Evolutionary conservation across 495 filamentous ascomycete species (phyloP), one percentile per base, ranked within the genome.

Genomic region (Jackrogersella multiformis): DNA sequence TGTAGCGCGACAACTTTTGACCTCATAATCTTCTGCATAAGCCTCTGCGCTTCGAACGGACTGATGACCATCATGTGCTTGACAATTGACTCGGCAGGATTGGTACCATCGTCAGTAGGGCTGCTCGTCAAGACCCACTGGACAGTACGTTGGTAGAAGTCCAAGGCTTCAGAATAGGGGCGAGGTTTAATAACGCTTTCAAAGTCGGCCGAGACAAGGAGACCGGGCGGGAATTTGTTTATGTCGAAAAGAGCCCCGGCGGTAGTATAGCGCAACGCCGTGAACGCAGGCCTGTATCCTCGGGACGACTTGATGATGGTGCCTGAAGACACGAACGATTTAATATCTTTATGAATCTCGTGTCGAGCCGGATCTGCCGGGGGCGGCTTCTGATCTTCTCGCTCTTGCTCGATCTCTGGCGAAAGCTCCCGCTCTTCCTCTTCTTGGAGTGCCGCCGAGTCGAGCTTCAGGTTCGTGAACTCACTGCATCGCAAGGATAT

Each of bases 361-460:
- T 89, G 88, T 0, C 5, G 1, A 0, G 51, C 64, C 0, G 88
- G 78, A 7, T 60, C 13, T 9, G 71, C 73, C 0, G 63, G 16
- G 1, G 69, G 67, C 3, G 89, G 86, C 2, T 77, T 69, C 61
- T 89, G 69, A 0, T 86, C 66, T 32, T 92, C 75, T 10, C 77
- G 73, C 59, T 92, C 87, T 38, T 79, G 76, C 64, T 91, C 84
- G 23, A 85, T 78, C 61, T 92, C 88, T 1, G 85, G 86, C 0
- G 84, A 80, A 0, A 92, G 77, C 64, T 93, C 88, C 0, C 89
- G 81, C 70, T 92, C 90, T 52, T 91, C 88, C 66, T 92, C 89
- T 70, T 93, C 88, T 12, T 89, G 79, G 2, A 90, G 75, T 0
- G 74, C 71, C 0, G 80, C 77, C 1, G 75, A 71, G 7, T 67